Base-by-base conservation (phyloP, 208 protist genomes). In the Phytomonas francai region DNA sequence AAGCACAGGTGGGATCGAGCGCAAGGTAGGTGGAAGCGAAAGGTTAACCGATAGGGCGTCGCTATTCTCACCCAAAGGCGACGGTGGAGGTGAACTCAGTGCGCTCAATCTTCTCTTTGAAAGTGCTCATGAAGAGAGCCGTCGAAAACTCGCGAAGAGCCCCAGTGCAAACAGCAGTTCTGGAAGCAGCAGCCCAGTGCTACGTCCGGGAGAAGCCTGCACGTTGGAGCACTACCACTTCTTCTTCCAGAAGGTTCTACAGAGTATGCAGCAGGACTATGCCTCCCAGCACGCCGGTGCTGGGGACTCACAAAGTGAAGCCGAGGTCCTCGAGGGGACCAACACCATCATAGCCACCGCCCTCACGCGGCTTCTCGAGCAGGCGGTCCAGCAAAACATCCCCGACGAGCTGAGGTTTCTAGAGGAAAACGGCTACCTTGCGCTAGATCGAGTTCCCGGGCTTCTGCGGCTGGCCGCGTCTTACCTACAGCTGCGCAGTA, bases 201-300 rank as follows among this genome's bases (percentile, higher is more conserved):
- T 85, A n/a, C 77, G 75, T 0, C 71, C 87, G 19, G 88, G 88
- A 25, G 75, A 84, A 65, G 74, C 80, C 27, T 94, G 88, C 67
- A 94, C 88, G n/a, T 68, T 94, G 22, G 81, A 88, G 51, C 88
- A 91, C 72, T 94, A 91, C 67, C 34, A 79, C 11, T 73, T 72
- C 30, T 87, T 94, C 58, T 67, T 80, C 29, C 76, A 80, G 51
- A 94, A 88, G 63, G 85, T 94, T 0, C 14, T 85, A 31, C 58
- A 68, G 27, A 88, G 84, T 68, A 84, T 94, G 56, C 80, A 85
- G 51, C 69, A 86, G 71, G 85, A 94, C 62, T 77, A 78, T 64
- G 59, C 65, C 28, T 45, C 75, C 59, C 62, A 68, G 61, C 14
- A 71, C 9, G 65, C 14, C 49, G 28, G 32, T 45, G 59, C 28